Evolutionary conservation across 331 rosid genomes (phyloP).

Genomic region (Quercus tomentella): DNA sequence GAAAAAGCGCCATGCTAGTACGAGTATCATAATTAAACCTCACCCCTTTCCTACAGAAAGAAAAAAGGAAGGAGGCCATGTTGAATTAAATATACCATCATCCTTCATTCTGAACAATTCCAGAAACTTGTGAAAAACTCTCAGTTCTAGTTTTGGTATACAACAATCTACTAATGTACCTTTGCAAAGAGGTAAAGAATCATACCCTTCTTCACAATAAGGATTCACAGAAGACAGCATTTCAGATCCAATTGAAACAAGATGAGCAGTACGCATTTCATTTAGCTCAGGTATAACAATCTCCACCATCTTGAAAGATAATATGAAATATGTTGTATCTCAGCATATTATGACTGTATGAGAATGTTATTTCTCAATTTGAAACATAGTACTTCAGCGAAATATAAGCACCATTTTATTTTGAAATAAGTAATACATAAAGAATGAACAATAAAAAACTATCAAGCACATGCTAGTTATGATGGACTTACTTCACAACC

Average conservation of each 20-base stretch:
- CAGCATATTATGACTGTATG: slow-evolving; percentile 16
- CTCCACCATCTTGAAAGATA: slow-evolving; percentile 48
- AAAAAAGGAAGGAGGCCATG: slow-evolving; percentile 10
- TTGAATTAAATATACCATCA: neutral
- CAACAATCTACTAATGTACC: neutral
- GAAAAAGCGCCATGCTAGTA: slow-evolving; percentile 70
- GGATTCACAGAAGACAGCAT: slow-evolving; percentile 52
- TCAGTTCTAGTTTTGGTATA: neutral
- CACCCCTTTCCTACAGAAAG: slow-evolving; percentile 44
- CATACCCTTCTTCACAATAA: slow-evolving; percentile 76
- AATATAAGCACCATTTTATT: neutral
- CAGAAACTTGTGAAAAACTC: neutral
- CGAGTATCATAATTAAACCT: slow-evolving; percentile 76
- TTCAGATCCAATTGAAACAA: slow-evolving; percentile 90
- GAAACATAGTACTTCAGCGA: slow-evolving; percentile 16
- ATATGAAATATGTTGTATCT: slow-evolving; percentile 20
- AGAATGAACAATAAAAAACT: slow-evolving; percentile 9
- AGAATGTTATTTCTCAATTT: neutral
- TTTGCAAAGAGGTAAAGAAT: neutral
- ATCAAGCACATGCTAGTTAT: neutral
- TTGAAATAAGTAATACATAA: neutral
- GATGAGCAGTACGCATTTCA: slow-evolving; percentile 79
- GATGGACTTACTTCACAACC: slow-evolving; percentile 79
- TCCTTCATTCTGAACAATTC: slow-evolving; percentile 5
- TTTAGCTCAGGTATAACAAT: slow-evolving; percentile 81